Conservation (phyloP, 2,329 filamentous ascomycete genomes). For the Botrytis tulipae region DNA sequence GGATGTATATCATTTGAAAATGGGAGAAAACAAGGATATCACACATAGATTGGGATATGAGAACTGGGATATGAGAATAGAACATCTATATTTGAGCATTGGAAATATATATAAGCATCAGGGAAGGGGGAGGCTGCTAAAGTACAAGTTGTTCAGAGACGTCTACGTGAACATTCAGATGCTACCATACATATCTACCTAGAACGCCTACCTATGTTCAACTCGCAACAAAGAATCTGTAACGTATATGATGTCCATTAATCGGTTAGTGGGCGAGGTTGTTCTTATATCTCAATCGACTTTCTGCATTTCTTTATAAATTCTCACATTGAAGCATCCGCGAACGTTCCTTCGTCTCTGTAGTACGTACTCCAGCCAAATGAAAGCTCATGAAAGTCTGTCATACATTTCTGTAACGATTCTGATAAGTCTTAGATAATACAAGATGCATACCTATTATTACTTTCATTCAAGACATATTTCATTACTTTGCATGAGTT, state of each 20-base stretch:
- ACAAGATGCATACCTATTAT: background rate
- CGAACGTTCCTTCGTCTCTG: background rate
- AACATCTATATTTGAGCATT: background rate
- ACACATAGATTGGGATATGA: background rate
- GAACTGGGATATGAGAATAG: background rate
- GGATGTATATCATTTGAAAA: background rate
- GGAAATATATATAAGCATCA: background rate
- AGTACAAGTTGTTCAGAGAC: background rate
- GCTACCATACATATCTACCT: background rate
- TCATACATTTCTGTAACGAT: background rate
- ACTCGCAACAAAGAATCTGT: background rate
- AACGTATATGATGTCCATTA: background rate
- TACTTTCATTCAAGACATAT: conserved; percentile 8
- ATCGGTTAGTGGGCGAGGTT: background rate
- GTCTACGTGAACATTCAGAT: background rate
- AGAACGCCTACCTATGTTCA: background rate
- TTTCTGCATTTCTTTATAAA: background rate
- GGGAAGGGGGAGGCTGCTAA: background rate
- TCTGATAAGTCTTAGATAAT: background rate
- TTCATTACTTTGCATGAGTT: conserved; percentile 15
- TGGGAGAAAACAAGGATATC: background rate
- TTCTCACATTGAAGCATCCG: background rate
- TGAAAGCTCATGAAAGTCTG: background rate
- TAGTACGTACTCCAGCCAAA: background rate
- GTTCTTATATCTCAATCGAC: background rate